These are phyloP conservation scores for Cystobasidiaceae sp. DNA, from an alignment of 1,284 basidiomycete genomes.

Conservation along the genomic window DNA sequence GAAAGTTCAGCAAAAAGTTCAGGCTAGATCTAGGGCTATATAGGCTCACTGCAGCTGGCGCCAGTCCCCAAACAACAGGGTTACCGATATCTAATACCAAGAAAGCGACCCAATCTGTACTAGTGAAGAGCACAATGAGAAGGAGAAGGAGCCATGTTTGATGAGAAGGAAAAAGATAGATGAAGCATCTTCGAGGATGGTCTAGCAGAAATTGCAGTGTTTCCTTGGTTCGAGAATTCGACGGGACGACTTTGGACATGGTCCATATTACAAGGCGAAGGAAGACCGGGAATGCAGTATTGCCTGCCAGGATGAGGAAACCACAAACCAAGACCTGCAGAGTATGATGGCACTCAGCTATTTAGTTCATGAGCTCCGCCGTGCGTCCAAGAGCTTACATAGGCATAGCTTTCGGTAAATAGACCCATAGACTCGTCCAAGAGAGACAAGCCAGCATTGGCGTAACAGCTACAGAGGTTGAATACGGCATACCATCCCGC, in stretches of 20 bases:
- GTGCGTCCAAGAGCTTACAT: not conserved
- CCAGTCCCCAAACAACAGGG: too few relatives aligned
- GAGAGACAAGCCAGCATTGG: not conserved
- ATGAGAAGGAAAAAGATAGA: slow-evolving; percentile 84
- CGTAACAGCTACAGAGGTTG: too few relatives aligned
- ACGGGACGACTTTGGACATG: not conserved
- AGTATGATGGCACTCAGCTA: not conserved
- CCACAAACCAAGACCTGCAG: not conserved
- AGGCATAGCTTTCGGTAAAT: not conserved
- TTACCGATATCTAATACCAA: too few relatives aligned
- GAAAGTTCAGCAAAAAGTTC: too few relatives aligned
- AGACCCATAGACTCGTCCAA: not conserved
- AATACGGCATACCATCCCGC: too few relatives aligned
- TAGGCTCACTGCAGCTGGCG: too few relatives aligned
- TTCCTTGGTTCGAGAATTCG: slow-evolving; percentile 57
- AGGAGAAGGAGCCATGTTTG: too few relatives aligned
- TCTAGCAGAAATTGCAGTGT: slow-evolving; percentile 82
- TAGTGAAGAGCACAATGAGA: too few relatives aligned
- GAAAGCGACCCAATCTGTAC: too few relatives aligned
- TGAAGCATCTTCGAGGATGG: slow-evolving; percentile 84
- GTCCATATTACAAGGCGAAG: not conserved
- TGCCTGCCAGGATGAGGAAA: not conserved
- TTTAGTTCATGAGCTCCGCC: not conserved
- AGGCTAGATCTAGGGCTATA: too few relatives aligned
- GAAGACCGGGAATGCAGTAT: not conserved